Percentiles rank a stretch among this genome's conserved stretches.
These are phyloP conservation scores for Teratosphaeria viscida DNA, from an alignment of 2,329 filamentous ascomycete genomes.

Conservation along the genomic window DNA sequence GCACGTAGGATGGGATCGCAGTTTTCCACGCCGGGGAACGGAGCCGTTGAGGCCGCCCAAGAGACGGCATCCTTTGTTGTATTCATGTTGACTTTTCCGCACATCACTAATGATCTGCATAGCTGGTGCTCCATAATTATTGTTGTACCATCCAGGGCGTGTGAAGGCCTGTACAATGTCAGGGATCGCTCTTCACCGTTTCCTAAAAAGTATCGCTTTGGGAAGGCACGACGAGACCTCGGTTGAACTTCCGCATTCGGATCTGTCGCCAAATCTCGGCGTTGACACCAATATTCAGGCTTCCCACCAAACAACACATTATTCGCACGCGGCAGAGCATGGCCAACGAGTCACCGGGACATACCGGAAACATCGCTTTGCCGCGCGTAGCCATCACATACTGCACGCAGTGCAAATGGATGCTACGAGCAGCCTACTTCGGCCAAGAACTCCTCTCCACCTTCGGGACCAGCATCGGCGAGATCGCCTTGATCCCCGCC, in stretches of 20 bases:
- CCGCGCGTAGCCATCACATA: slow-evolving; percentile 81
- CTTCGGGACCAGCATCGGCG: slow-evolving; percentile 72
- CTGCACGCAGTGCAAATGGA: slow-evolving; percentile 53
- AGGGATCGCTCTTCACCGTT: too few relatives aligned
- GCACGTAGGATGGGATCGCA: too few relatives aligned
- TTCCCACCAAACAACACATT: not conserved
- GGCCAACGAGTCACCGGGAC: not conserved
- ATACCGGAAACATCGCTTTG: slow-evolving; percentile 23
- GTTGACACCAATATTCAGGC: not conserved
- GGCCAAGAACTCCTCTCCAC: slow-evolving; percentile 93
- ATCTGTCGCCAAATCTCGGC: not conserved
- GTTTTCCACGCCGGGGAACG: too few relatives aligned
- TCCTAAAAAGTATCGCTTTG: not conserved
- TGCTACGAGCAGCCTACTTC: slow-evolving; percentile 48
- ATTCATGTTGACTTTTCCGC: too few relatives aligned
- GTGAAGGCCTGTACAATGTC: too few relatives aligned
- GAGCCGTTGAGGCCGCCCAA: too few relatives aligned
- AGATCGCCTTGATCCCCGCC: slow-evolving; percentile 75
- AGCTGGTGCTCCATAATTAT: too few relatives aligned
- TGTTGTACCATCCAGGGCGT: too few relatives aligned
- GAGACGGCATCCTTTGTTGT: too few relatives aligned
- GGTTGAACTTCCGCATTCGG: not conserved
- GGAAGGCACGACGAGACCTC: not conserved
- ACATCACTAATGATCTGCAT: too few relatives aligned
- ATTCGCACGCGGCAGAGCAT: not conserved